Evolutionary conservation across 2,329 filamentous ascomycete genomes (phyloP), one percentile per base, ranked within the genome.

Genomic region (Pseudogymnoascus sp.): DNA sequence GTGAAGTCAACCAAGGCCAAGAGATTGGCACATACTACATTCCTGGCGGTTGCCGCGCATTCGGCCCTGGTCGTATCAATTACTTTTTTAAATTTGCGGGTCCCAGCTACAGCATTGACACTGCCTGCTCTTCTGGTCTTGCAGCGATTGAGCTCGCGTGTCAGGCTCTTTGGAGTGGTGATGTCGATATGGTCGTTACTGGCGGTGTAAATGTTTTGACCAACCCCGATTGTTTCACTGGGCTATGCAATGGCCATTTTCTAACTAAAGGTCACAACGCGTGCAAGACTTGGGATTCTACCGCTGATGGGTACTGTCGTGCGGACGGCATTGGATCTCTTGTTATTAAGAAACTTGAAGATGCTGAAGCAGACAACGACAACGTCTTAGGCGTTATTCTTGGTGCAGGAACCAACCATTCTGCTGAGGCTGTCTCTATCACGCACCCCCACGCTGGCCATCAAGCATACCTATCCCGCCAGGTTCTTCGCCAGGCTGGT

Each of bases 391-490:
- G 35, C 1, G 55, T 63, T 25, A 61, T 64, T 58, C 78, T 88
- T 0, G 88, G 85, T 31, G 83, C 86, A 0, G 83, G 85, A 5
- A 92, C 90, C 58, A 93, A 93, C 73, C 89, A 93, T 74, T 92
- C 87, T 1, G 88, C 87, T 0, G 85, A 91, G 68, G 86, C 89
- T 51, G 84, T 90, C 25, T 91, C 89, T 2, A 93, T 93, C 69
- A 93, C 90, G 0, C 88, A 90, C 61, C 90, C 91, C 1, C 89
- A 92, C 72, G 88, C 86, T 5, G 87, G 84, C 4, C 87, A 88
- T 0, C 91, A 94, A 73, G 84, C 87, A 4, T 78, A 82, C 25
- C 76, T 92, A 6, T 91, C 87, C 68, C 81, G 83, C 60, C 79
- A 84, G 51, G 84, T 93, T 13, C 78, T 92, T 1, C 82, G 86